A percentile compares a stretch with the other conserved stretches of the same genome.
These are phyloP conservation scores for Penicillium subrubescens DNA, from an alignment of 495 filamentous ascomycete genomes.

Conservation along the genomic window DNA sequence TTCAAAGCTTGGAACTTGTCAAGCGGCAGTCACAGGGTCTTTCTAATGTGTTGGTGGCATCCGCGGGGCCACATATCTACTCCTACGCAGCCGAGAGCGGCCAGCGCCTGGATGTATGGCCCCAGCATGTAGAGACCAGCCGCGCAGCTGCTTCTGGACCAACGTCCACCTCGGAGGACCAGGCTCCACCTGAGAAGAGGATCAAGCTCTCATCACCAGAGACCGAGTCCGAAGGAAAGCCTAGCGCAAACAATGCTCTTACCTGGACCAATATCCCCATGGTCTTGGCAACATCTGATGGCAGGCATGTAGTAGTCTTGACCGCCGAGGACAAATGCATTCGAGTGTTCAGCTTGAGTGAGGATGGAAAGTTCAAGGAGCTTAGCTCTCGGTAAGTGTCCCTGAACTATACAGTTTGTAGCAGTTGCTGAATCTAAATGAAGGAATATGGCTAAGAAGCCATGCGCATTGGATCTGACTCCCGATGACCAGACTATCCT, in stretches of 20 bases:
- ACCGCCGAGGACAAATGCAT: slow-evolving; percentile 90
- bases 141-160: slow-evolving; percentile 21
- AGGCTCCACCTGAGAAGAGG: slow-evolving; percentile 54
- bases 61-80: slow-evolving; percentile 57
- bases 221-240: slow-evolving; percentile 26
- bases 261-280: slow-evolving; percentile 56
- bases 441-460: slow-evolving; percentile 88
- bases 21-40: slow-evolving; percentile 28
- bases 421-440: slow-evolving; percentile 20
- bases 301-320: slow-evolving; percentile 69
- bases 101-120: slow-evolving; percentile 52
- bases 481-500: slow-evolving; percentile 70
- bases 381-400: slow-evolving; percentile 69
- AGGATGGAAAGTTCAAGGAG: slow-evolving; percentile 61
- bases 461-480: slow-evolving; percentile 71
- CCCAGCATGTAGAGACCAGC: slow-evolving; percentile 36
- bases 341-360: slow-evolving; percentile 71
- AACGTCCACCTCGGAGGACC: slow-evolving; percentile 29
- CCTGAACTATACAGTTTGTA: neutral
- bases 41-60: slow-evolving; percentile 52
- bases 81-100: slow-evolving; percentile 48
- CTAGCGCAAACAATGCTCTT: slow-evolving; percentile 19
- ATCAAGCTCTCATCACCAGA: slow-evolving; percentile 44
- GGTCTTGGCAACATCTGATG: slow-evolving; percentile 58
- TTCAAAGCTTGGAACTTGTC: slow-evolving; percentile 55